Evolutionary conservation across 176 grass and related monocot genomes (phyloP).

Genomic region (Bothriochloa decipiens): DNA sequence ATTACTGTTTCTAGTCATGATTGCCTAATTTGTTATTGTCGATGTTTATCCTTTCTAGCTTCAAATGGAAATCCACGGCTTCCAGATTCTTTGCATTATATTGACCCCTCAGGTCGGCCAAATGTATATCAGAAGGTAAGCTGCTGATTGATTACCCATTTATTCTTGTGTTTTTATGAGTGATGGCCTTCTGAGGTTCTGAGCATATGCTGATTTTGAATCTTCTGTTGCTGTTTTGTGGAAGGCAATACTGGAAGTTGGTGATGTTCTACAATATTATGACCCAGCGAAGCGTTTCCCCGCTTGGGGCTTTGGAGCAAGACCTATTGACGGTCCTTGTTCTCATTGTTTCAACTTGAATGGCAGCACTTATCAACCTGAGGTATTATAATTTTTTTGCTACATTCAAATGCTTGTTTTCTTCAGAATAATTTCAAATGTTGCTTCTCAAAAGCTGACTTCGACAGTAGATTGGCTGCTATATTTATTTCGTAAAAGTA

Average conservation of each 20-base stretch:
- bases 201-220: constrained; percentile 33
- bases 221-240: constrained; percentile 35
- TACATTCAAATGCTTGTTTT: constrained; percentile 24
- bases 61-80: constrained; percentile 99
- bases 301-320: constrained; percentile 97
- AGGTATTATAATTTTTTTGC: constrained; percentile 52
- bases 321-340: constrained; percentile 95
- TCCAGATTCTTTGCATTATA: constrained; percentile 99
- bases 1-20: constrained; percentile 25
- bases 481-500: constrained; percentile 10
- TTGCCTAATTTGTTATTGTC: constrained; percentile 17
- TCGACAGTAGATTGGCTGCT: constrained; percentile 26
- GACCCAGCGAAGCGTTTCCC: constrained; percentile 74
- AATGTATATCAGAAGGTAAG: constrained; percentile 99
- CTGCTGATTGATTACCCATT: constrained; percentile 34
- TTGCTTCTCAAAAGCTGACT: neutral
- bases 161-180: constrained; percentile 39
- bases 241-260: constrained; percentile 93
- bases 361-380: constrained; percentile 88
- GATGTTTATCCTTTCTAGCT: constrained; percentile 61
- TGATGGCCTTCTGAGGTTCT: constrained; percentile 20
- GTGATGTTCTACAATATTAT: constrained; percentile 91
- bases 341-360: constrained; percentile 99
- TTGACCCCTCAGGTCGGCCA: constrained; percentile 93
- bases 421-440: constrained; percentile 15